phyloP scores from a whole-genome alignment of 2,329 filamentous ascomycete genomes.

The Fusarium sp. region DNA sequence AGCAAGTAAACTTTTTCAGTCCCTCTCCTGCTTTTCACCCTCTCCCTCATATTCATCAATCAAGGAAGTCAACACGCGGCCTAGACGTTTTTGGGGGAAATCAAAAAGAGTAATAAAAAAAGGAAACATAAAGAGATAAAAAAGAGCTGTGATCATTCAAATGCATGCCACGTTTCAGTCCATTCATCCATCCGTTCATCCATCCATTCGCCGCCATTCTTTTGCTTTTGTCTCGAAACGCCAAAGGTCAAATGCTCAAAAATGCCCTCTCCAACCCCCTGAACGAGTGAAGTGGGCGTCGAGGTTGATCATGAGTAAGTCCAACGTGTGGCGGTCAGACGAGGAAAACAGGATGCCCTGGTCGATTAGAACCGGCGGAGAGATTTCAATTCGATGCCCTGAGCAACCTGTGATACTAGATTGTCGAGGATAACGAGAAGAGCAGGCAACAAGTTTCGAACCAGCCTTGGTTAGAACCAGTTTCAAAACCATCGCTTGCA shows the following conservation, averaged over 20 bases:
- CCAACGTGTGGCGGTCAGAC: conserved; percentile 40
- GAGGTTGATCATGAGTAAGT: conserved; percentile 40
- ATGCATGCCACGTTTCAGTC: conserved; percentile 46
- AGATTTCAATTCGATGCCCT: conserved; percentile 25
- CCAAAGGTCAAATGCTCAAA: conserved; percentile 45
- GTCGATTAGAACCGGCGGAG: conserved; percentile 22
- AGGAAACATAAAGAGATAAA: conserved; percentile 36
- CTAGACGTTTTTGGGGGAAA: conserved; percentile 36
- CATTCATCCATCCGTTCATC: conserved; percentile 44
- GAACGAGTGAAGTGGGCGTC: conserved; percentile 19
- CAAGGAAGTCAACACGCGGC: conserved; percentile 11
- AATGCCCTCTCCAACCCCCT: conserved; percentile 29
- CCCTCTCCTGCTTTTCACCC: conserved; percentile 11
- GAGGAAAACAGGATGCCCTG: conserved; percentile 36
- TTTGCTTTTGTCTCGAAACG: conserved; percentile 47
- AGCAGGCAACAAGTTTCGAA: conserved; percentile 9
- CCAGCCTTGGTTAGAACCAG: not conserved
- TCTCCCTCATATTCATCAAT: conserved; percentile 3
- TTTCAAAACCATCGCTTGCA: conserved; percentile 3
- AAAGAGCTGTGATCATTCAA: conserved; percentile 45
- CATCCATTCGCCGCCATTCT: conserved; percentile 46
- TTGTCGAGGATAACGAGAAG: conserved; percentile 23
- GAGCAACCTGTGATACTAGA: conserved; percentile 5
- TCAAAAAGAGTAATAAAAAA: conserved; percentile 23
- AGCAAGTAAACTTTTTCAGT: conserved; percentile 25